Percentiles rank a stretch among this genome's conserved stretches.
These are phyloP conservation scores for Xylaria multiplex DNA, from an alignment of 2,329 filamentous ascomycete genomes.

Conservation along the genomic window DNA sequence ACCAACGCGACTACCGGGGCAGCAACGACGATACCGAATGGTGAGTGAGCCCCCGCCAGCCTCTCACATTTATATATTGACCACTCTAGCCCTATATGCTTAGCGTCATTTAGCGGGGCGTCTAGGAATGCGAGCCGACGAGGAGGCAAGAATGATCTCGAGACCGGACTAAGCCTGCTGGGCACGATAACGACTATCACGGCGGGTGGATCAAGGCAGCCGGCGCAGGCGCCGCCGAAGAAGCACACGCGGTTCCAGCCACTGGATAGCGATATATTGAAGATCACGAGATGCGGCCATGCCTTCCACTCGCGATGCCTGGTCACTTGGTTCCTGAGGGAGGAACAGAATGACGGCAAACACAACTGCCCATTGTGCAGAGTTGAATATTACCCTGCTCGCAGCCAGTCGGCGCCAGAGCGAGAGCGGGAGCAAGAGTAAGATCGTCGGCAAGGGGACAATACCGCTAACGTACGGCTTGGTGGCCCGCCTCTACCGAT, in stretches of 20 bases:
- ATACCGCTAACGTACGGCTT: no score
- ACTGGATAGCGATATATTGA: conserved; percentile 50
- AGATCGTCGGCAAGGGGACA: not conserved
- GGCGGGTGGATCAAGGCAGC: not conserved
- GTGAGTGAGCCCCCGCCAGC: not conserved
- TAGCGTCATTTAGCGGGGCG: conserved; percentile 38
- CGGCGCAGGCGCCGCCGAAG: not conserved
- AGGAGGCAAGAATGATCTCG: not conserved
- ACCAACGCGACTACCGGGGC: not conserved
- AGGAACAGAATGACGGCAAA: conserved; percentile 31
- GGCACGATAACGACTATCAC: not conserved
- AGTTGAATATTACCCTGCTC: conserved; percentile 47
- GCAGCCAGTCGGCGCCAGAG: no score
- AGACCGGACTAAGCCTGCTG: not conserved
- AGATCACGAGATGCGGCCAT: conserved; percentile 52
- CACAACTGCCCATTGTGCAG: conserved; percentile 55
- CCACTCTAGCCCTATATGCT: conserved; percentile 44
- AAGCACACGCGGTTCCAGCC: conserved; percentile 26
- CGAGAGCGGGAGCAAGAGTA: not conserved
- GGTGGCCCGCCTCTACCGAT: not conserved
- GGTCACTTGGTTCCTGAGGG: conserved; percentile 53
- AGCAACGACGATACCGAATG: conserved; percentile 11
- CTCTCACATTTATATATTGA: not conserved
- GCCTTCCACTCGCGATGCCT: conserved; percentile 55
- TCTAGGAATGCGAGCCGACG: conserved; percentile 6